Base-by-base conservation (phyloP, 176 grass and related monocot species). In the Triticum timopheevii region DNA sequence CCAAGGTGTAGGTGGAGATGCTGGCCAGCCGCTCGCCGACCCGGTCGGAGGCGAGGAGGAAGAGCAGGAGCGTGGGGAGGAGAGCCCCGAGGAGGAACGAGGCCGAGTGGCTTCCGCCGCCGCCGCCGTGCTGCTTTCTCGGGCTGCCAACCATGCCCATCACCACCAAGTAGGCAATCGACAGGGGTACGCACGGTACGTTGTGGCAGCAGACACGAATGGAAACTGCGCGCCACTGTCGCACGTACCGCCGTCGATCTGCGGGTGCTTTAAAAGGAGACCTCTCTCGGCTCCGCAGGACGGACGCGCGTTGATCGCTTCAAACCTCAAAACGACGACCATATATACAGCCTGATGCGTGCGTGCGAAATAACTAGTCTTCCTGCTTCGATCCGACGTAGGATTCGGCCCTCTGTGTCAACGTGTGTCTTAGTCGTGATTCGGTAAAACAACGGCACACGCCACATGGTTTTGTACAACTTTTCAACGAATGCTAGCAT, bases 41-140 rank as follows among this genome's bases (percentile, higher is more conserved):
- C 71, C 86, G 69, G 34, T 84, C 87, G 35, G 91, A 89, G 31
- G 88, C 77, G 58, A 87, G 54, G 74, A 89, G 70, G 62, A 92
- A n/a, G 38, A 92, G 44, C 24, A 84, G 78, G n/a, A 87, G 16
- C 2, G 87, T 87, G 28, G 91, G 84, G 47, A 66, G 65, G 36
- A 85, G 74, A 19, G 87, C 84, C 6, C 91, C 91, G 31, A 92
- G 80, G 62, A 92, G 11, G 83, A 89, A 92, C 5, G 84, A 69
- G 44, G 56, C 11, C 61, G 65, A 56, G 50, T 86, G 77, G 49
- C 33, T 52, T 2, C 42, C n/a, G 36, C 24, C 80, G 67, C 10
- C 36, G 10, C 20, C 15, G 27, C 47, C 16, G 52, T 6, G 42
- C 36, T 61, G 69, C 82, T 84, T 84, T 17, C 54, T 28, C 7